Percentiles rank a stretch among this genome's conserved stretches.
Conservation (phyloP, 2,329 filamentous ascomycete species). For the Escovopsis sp. region DNA sequence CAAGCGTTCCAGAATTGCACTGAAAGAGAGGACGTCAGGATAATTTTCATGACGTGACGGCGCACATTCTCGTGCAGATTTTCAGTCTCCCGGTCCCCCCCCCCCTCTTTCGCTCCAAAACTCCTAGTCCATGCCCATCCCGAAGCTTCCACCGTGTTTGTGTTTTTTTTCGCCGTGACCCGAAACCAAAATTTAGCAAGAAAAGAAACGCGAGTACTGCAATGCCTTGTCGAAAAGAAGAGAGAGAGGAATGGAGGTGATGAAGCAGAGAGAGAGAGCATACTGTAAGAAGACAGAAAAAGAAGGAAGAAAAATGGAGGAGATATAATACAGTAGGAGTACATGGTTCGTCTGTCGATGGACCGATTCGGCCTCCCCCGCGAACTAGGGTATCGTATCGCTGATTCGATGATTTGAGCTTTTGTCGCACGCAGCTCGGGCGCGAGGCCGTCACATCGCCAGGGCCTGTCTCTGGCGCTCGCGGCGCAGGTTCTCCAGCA, state of each 20-base stretch:
- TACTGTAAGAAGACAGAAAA: no score
- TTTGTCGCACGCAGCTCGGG: not conserved
- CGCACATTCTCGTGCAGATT: no score
- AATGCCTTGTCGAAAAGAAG: slow-evolving; percentile 21
- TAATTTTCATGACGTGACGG: no score
- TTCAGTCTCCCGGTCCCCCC: no score
- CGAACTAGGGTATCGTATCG: no score
- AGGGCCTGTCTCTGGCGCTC: slow-evolving; percentile 22
- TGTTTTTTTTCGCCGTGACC: slow-evolving; percentile 2
- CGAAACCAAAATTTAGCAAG: slow-evolving; percentile 11
- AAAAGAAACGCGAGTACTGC: slow-evolving; percentile 6
- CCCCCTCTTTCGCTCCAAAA: no score
- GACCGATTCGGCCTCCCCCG: no score
- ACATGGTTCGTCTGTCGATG: slow-evolving; percentile 7
- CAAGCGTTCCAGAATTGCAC: no score
- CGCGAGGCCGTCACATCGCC: slow-evolving; percentile 3
- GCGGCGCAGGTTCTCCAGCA: slow-evolving; percentile 39
- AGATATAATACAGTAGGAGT: slow-evolving; percentile 19
- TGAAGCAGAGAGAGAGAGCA: no score
- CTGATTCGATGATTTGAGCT: not conserved
- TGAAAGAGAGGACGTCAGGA: no score
- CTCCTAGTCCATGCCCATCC: no score
- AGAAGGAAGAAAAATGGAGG: slow-evolving; percentile 7
- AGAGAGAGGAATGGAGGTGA: slow-evolving; percentile 11
- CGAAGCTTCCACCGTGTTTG: not conserved